Base-by-base conservation (phyloP, 1,284 basidiomycete genomes). In the Fomitopsis pinicola region DNA sequence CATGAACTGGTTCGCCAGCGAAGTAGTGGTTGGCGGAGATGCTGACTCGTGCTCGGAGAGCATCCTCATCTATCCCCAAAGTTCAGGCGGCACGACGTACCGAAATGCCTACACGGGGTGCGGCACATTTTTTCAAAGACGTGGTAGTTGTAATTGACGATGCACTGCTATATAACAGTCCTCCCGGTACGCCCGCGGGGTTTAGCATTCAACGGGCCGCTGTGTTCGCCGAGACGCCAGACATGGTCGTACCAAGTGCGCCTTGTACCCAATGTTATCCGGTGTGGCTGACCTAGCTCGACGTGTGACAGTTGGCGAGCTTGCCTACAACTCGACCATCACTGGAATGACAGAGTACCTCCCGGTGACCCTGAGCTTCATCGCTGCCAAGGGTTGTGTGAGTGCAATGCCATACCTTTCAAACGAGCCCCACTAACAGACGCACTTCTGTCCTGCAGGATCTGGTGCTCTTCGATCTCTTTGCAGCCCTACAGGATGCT, bases 251-350 rank as follows among this genome's bases (percentile, higher is more conserved):
- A 6, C 78, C 78, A 2, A 63, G 72, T 73, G 59, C 44, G 70
- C 63, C 1, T 26, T 28, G 44, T 40, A 14, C 38, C 9, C 44
- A 2, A 14, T 35, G 50, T 38, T 36, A 22, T 40, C 5, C 40
- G 14, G 14, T n/a, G 8, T 10, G n/a, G 46, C 36, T 44, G 50
- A 15, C 36, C 40, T 10, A 12, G 36, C 22, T 28, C 30, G 55
- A 42, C 19, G 30, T 22, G 45, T 33, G 12, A 55, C 36, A 73
- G 72, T 80, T 46, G 77, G 77, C 4, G 75, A 80, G 61, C 66
- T 75, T 1, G 66, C 77, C 2, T 80, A 73, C 70, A 70, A 73
- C 55, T 79, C 77, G 14, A 77, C 72, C 12, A 76, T 80, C 65
- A 74, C 72, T 2, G 71, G 73, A 28, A 69, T 72, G 40, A 71